Conservation (phyloP, 306 rosid genomes). For the Prunus padus region DNA sequence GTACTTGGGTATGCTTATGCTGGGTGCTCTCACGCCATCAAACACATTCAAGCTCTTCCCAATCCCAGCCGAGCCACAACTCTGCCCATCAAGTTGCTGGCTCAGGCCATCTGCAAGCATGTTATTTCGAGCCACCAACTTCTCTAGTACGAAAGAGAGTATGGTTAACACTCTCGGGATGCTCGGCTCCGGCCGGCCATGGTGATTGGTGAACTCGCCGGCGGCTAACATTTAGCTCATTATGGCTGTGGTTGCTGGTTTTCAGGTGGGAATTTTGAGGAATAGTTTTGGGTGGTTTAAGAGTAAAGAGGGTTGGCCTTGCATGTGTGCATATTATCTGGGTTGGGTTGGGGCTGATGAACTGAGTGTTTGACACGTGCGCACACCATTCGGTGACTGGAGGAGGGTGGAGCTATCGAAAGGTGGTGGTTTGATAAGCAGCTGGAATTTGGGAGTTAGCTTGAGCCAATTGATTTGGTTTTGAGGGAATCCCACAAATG, state of each 20-base stretch:
- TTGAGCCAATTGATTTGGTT: slow-evolving; percentile 12
- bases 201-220: slow-evolving; percentile 35
- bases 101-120: slow-evolving; percentile 41
- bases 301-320: slow-evolving; percentile 7
- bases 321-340: slow-evolving; percentile 36
- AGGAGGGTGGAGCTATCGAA: slow-evolving; percentile 14
- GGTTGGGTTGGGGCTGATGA: slow-evolving; percentile 26
- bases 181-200: slow-evolving; percentile 48
- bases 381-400: slow-evolving; percentile 11
- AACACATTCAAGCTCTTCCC: slow-evolving; percentile 68
- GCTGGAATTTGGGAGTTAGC: neutral
- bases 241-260: slow-evolving; percentile 8
- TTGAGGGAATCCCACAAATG: neutral
- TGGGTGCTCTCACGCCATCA: slow-evolving; percentile 81
- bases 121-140: slow-evolving; percentile 67
- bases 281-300: slow-evolving; percentile 34
- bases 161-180: slow-evolving; percentile 67
- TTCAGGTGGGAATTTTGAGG: slow-evolving; percentile 11
- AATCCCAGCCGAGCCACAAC: slow-evolving; percentile 29
- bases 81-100: slow-evolving; percentile 32
- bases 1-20: slow-evolving; percentile 82
- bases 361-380: slow-evolving; percentile 38
- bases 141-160: slow-evolving; percentile 63
- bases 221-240: slow-evolving; percentile 64
- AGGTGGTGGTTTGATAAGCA: too few species aligned